phyloP scores from a whole-genome alignment of 1,139 yeast genomes.

The Hemisphaericaspora xylanilytica region DNA sequence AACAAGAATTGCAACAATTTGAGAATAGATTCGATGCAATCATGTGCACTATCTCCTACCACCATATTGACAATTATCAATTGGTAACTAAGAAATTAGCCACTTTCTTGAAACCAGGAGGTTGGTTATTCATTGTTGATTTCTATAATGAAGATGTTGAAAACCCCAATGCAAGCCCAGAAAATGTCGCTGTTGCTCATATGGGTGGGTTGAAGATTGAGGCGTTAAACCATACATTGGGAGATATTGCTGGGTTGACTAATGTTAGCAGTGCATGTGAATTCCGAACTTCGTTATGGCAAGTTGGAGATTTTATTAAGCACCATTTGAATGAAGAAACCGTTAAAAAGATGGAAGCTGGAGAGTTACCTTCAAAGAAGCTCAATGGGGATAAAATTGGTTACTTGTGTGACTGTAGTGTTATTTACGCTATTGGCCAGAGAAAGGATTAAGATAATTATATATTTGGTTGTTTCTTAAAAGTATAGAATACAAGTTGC shows the following conservation, averaged over 20 bases:
- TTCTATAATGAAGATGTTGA: slow-evolving; percentile 37
- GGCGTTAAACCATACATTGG: slow-evolving; percentile 23
- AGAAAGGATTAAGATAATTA: slow-evolving; percentile 6
- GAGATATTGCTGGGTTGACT: slow-evolving; percentile 21
- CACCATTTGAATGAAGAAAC: slow-evolving; percentile 22
- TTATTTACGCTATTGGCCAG: slow-evolving; percentile 30
- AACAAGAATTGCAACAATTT: slow-evolving; percentile 17
- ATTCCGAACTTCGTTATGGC: slow-evolving; percentile 24
- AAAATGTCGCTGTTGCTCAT: slow-evolving; percentile 24
- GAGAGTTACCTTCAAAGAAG: slow-evolving; percentile 15
- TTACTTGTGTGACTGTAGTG: slow-evolving; percentile 20
- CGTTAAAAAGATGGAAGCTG: slow-evolving; percentile 16
- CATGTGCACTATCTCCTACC: slow-evolving; percentile 39
- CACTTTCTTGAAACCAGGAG: slow-evolving; percentile 32
- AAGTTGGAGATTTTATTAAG: slow-evolving; percentile 20
- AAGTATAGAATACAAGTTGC: too few relatives aligned
- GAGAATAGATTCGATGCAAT: slow-evolving; percentile 30
- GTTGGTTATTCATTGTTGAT: slow-evolving; percentile 36
- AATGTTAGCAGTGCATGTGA: slow-evolving; percentile 25
- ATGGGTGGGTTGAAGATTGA: slow-evolving; percentile 35
- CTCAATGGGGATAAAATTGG: slow-evolving; percentile 12
- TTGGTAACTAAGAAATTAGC: slow-evolving; percentile 31
- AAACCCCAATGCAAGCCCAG: slow-evolving; percentile 9
- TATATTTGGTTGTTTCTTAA: too few relatives aligned
- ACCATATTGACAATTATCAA: slow-evolving; percentile 36